Evolutionary conservation across 2,329 filamentous ascomycete genomes (phyloP), one percentile per base, ranked within the genome.

Genomic region (Penicillium glabrum): DNA sequence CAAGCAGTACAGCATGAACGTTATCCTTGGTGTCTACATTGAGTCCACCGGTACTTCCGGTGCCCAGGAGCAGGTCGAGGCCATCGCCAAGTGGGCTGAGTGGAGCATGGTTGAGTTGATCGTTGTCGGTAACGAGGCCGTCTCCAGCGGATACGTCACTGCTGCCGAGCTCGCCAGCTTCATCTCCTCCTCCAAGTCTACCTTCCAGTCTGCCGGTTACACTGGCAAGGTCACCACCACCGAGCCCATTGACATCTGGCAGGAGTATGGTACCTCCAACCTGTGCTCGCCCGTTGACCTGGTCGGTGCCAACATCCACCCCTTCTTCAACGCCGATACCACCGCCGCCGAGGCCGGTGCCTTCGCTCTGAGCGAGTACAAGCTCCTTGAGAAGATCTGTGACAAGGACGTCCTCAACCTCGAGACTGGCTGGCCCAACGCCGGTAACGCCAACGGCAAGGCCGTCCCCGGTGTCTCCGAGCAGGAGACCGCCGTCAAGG

Each of bases 11-110:
- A 87, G 88, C 59, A 72, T 97, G 59, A 87, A 88, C 75, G 80
- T 97, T 76, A 93, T 97, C 75, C 79, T 96, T 59, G 93, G 93
- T 75, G 83, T 98, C 80, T 96, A 89, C 82, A 89, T 97, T 75
- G 87, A 89, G 77, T 79, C 77, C 63, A 80, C 72, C 49, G 82
- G 81, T 57, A 74, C 87, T 69, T 79, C 83, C 56, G 85, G 83
- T 54, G 87, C 91, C 65, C 79, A 86, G 71, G 78, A 84, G 67
- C 93, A 98, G 83, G 83, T 97, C 59, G 77, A 82, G 31, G 84
- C 86, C 59, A 89, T 97, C 74, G 81, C 85, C 75, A 68, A 74
- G 58, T 96, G 91, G 86, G 84, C 78, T 61, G 77, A 89, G 75
- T 96, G 88, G 87, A 82, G 86, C 60, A 74, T 90, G 49, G 88